phyloP scores from a whole-genome alignment of 2,329 filamentous ascomycete genomes.

The Sporothrix curviconia region DNA sequence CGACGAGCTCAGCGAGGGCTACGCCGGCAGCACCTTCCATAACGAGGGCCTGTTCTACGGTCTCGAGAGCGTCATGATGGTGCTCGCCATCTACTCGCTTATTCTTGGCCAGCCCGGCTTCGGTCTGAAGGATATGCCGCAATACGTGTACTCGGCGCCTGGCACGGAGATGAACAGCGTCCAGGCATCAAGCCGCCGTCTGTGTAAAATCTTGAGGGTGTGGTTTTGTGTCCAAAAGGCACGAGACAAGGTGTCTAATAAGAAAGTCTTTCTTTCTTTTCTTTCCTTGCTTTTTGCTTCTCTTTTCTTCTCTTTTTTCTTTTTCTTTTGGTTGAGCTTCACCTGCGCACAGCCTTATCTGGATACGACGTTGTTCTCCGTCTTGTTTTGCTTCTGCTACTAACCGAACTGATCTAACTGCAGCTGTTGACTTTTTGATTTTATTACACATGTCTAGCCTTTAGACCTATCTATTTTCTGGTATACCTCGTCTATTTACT shows the following conservation, averaged over 20 bases:
- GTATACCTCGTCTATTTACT: too few species aligned
- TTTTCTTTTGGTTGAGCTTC: not conserved
- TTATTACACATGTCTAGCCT: too few species aligned
- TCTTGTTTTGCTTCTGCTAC: not conserved
- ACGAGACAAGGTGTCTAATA: not conserved
- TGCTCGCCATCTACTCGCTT: conserved; percentile 18
- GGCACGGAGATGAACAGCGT: conserved; percentile 5
- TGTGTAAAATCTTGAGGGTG: not conserved
- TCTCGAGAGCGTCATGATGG: conserved; percentile 40
- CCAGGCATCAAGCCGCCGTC: conserved; percentile 2
- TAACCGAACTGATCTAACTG: too few species aligned
- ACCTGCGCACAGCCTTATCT: not conserved
- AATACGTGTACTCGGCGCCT: not conserved
- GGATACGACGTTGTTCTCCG: conserved; percentile 2
- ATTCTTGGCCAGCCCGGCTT: conserved; percentile 18
- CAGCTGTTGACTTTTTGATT: too few species aligned
- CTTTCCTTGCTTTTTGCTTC: not conserved
- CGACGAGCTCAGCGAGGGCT: conserved; percentile 58
- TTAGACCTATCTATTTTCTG: too few species aligned
- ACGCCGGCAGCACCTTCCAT: conserved; percentile 47
- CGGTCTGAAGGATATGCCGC: conserved; percentile 12
- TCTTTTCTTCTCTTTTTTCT: not conserved
- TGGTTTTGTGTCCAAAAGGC: too few species aligned
- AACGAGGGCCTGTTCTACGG: conserved; percentile 47
- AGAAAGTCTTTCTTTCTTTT: too few species aligned